Evolutionary conservation across 2,329 filamentous ascomycete genomes (phyloP).

Genomic region (Pestalotiopsis sp.): DNA sequence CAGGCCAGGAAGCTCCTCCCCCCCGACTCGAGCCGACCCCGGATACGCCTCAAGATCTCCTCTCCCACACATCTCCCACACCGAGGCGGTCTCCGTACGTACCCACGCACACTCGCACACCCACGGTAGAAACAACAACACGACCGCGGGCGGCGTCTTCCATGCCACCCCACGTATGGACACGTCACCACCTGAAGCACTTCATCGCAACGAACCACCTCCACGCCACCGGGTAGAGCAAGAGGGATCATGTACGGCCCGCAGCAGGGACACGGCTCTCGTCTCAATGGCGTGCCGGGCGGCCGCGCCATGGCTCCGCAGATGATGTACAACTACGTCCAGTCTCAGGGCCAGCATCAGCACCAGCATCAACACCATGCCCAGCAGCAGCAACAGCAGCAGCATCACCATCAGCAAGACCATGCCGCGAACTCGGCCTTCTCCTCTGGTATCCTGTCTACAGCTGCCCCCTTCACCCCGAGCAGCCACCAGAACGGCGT

Average conservation of each 20-base stretch:
- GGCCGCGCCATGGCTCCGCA: constrained; percentile 55
- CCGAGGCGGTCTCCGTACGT: neutral
- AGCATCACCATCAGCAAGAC: constrained; percentile 62
- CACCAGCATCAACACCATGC: constrained; percentile 51
- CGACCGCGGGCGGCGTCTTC: neutral
- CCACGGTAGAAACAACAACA: neutral
- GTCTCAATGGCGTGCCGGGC: constrained; percentile 70
- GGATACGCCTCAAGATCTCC: too few species aligned
- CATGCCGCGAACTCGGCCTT: constrained; percentile 63
- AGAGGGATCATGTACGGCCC: constrained; percentile 68
- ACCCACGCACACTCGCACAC: neutral
- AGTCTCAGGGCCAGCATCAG: constrained; percentile 47
- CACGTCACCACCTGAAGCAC: neutral
- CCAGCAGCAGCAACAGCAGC: constrained; percentile 61
- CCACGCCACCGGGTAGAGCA: neutral
- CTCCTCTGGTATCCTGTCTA: constrained; percentile 64
- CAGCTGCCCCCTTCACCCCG: constrained; percentile 59
- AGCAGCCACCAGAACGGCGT: constrained; percentile 57
- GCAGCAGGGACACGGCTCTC: constrained; percentile 72
- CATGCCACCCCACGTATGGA: constrained; percentile 11
- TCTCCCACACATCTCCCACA: too few species aligned
- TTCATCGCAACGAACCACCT: neutral
- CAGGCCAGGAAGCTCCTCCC: too few species aligned
- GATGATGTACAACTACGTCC: constrained; percentile 64
- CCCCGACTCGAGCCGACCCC: too few species aligned